Conservation (phyloP, 192 early-diverging fungal genomes). For the Linnemannia hyalina region DNA sequence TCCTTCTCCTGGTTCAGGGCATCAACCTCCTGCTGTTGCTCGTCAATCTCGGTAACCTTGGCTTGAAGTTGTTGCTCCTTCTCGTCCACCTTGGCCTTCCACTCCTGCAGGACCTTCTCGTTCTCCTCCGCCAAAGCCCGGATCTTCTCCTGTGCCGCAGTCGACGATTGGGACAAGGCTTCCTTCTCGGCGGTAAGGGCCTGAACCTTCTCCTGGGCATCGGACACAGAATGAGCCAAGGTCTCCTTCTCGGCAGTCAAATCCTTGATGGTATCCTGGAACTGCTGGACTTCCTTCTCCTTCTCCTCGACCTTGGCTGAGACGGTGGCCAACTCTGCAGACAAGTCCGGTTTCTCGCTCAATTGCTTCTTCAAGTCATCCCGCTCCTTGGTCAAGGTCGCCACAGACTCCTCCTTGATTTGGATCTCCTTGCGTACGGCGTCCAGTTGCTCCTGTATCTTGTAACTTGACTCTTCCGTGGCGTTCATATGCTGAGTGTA, state of each 20-base stretch:
- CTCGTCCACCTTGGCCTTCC: constrained; percentile 16
- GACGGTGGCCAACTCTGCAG: constrained; percentile 15
- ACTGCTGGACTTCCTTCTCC: constrained; percentile 15
- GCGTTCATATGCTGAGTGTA: not conserved
- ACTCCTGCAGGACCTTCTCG: constrained; percentile 9
- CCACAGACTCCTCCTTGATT: constrained; percentile 10
- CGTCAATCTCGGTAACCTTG: constrained; percentile 18
- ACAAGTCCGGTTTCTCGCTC: constrained; percentile 14
- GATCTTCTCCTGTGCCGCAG: constrained; percentile 17
- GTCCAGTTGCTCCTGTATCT: constrained; percentile 5
- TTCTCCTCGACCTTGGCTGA: constrained; percentile 16
- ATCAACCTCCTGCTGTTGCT: constrained; percentile 22
- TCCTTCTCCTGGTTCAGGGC: constrained; percentile 22
- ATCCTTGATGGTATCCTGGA: constrained; percentile 19
- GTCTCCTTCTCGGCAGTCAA: constrained; percentile 6
- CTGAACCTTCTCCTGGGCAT: constrained; percentile 20
- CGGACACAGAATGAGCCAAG: not conserved
- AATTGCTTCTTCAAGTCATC: constrained; percentile 21
- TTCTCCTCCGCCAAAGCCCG: constrained; percentile 11
- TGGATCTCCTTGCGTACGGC: constrained; percentile 2
- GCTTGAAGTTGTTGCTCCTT: constrained; percentile 17
- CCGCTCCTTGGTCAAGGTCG: constrained; percentile 26
- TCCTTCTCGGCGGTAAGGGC: not conserved
- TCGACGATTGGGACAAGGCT: not conserved
- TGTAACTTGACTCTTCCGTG: not conserved